Base-by-base conservation (phyloP, 805 yeast genomes). In the Metschnikowia noctiluminum region DNA sequence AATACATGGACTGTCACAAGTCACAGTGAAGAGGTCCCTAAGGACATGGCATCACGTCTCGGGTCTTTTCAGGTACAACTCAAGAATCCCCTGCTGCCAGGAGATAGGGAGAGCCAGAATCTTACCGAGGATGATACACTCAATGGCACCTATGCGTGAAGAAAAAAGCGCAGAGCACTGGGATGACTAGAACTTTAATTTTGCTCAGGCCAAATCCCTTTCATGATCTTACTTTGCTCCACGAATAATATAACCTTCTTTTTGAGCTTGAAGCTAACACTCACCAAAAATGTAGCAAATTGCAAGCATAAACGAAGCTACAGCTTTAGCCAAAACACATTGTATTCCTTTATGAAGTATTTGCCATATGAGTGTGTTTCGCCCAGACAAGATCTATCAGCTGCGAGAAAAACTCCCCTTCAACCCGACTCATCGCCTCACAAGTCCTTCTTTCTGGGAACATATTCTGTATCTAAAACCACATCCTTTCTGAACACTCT, bases 381-480 rank as follows among this genome's bases (percentile, higher is more conserved):
- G 28, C 35, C 43, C 27, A 35, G 30, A 34, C 43, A 42, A 27
- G 26, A 35, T 35, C 40, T 8, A 14, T 34, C n/a, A 35, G 41
- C 36, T 35, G 48, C 44, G 40, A 40, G 43, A 43, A 35, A 35
- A 45, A 40, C 32, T 41, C 48, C 32, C 48, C 28, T 9, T 8
- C 15, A 6, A 14, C 10, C n/a, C 8, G 37, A 30, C 16, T 11
- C 38, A 15, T 31, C 32, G 12, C 8, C 38, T 54, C 63, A 70
- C 64, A 71, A 71, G 57, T 72, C 77, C 60, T 71, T 71, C 48
- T 63, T 68, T 63, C 78, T 71, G 49, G 77, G 77, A 48, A 63
- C 66, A 54, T 72, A 73, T 37, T 68, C 71, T 45, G 68, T 65
- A 46, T 65, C 60, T 52, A 70, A 65, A 10, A 73, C 61, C 30